Percentiles rank a stretch among this genome's conserved stretches.
Evolutionary conservation across 2,329 filamentous ascomycete genomes (phyloP).

Genomic region (Beauveria caledonica): DNA sequence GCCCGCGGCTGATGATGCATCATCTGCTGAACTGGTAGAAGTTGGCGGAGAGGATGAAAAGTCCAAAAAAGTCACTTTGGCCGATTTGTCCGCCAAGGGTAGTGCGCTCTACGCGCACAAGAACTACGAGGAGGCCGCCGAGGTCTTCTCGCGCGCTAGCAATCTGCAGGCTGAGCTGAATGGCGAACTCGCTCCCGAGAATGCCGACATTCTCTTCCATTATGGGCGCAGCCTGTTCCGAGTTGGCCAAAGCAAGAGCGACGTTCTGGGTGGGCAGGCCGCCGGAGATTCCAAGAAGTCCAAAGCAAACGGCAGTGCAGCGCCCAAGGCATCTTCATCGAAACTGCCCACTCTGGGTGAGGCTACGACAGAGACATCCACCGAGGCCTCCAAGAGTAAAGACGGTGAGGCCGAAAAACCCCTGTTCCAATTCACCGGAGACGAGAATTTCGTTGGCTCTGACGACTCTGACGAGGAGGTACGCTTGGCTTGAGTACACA

Average conservation of each 20-base stretch:
- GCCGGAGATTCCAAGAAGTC: constrained; percentile 39
- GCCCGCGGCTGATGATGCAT: neutral
- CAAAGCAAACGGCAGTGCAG: constrained; percentile 32
- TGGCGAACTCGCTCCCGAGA: constrained; percentile 82
- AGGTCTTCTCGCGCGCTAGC: constrained; percentile 80
- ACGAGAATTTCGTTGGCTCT: constrained; percentile 84
- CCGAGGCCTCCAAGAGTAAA: constrained; percentile 31
- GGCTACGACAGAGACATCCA: constrained; percentile 36
- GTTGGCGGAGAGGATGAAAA: constrained; percentile 35
- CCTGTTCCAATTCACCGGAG: constrained; percentile 85
- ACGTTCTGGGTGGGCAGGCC: constrained; percentile 81
- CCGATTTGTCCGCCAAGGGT: constrained; percentile 72
- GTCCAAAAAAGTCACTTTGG: constrained; percentile 56
- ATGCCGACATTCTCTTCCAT: constrained; percentile 87
- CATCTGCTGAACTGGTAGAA: constrained; percentile 29
- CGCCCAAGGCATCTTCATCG: constrained; percentile 32
- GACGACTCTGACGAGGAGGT: constrained; percentile 60
- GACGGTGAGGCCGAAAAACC: constrained; percentile 54
- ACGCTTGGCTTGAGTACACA: constrained; percentile 10
- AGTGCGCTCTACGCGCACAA: constrained; percentile 82
- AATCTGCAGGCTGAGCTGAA: constrained; percentile 87
- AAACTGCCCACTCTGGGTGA: constrained; percentile 32
- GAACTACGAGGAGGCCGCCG: constrained; percentile 77
- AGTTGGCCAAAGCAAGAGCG: constrained; percentile 87
- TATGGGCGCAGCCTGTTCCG: constrained; percentile 93